Percentiles rank a stretch among this genome's conserved stretches.
Conservation (phyloP, 305 asterid genomes). For the Fraxinus paxiana region DNA sequence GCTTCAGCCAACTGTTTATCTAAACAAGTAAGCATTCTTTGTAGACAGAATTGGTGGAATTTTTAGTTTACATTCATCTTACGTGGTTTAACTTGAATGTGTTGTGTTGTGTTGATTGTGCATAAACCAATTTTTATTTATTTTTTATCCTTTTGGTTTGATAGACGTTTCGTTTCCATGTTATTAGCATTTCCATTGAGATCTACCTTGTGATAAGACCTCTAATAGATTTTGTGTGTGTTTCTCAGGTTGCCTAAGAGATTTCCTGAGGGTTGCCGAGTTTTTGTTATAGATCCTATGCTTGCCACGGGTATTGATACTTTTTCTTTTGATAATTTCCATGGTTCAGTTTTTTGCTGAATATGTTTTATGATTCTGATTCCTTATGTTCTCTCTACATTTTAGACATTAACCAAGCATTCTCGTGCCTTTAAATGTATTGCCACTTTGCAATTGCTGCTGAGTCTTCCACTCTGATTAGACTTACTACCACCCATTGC, state of each 20-base stretch:
- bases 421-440: background rate
- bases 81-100: background rate
- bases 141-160: conserved; percentile 6
- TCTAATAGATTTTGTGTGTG: conserved; percentile 19
- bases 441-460: background rate
- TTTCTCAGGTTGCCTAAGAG: conserved; percentile 72
- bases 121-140: background rate
- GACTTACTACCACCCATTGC: background rate
- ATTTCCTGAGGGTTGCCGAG: conserved; percentile 79
- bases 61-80: conserved; percentile 2
- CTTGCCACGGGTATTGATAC: conserved; percentile 76
- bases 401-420: background rate
- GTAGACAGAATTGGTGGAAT: conserved; percentile 4
- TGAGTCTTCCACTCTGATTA: background rate
- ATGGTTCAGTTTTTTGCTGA: background rate
- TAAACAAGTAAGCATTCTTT: conserved; percentile 75
- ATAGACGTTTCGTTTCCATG: background rate
- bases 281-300: conserved; percentile 89
- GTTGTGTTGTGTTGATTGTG: background rate
- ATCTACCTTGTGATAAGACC: conserved; percentile 17
- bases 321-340: background rate
- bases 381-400: background rate
- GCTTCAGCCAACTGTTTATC: conserved; percentile 76
- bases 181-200: background rate
- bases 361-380: background rate